phyloP scores from a whole-genome alignment of 768 basidiomycete genomes.

The Lactarius tabidus region DNA sequence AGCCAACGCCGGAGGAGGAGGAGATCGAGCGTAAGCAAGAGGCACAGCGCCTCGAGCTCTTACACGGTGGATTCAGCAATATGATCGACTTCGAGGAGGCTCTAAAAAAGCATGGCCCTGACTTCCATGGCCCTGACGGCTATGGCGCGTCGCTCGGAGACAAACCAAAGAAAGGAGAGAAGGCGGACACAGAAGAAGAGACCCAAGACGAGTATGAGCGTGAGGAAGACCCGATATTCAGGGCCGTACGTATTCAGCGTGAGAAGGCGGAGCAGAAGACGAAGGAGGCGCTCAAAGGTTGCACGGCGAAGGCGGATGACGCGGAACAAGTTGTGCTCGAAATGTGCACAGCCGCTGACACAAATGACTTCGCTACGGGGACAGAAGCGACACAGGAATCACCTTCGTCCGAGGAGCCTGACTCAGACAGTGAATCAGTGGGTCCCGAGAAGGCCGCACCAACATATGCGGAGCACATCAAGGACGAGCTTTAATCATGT shows the following conservation, averaged over 20 bases:
- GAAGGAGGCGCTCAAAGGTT: conserved; percentile 16
- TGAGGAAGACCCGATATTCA: conserved; percentile 31
- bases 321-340: conserved; percentile 28
- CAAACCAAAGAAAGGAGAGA: conserved; percentile 34
- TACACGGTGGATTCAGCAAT: conserved; percentile 48
- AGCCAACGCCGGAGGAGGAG: conserved; percentile 34
- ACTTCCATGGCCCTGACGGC: conserved; percentile 44
- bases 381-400: not conserved
- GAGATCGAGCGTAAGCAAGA: conserved; percentile 50
- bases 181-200: conserved; percentile 13
- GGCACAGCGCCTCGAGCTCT: conserved; percentile 48
- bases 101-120: conserved; percentile 36
- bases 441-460: not conserved
- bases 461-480: not conserved
- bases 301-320: conserved; percentile 29
- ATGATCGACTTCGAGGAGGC: conserved; percentile 52
- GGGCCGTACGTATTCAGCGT: conserved; percentile 29
- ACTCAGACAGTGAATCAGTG: not conserved
- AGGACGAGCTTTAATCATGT: conserved; percentile 20
- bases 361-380: conserved; percentile 16
- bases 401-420: not conserved
- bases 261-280: conserved; percentile 28
- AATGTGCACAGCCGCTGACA: conserved; percentile 21
- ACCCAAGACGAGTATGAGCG: conserved; percentile 21
- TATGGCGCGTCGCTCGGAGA: conserved; percentile 44